A percentile compares a stretch with the other conserved stretches of the same genome.
Conservation (phyloP, 257 asterid genomes). For the Osmanthus fragrans region DNA sequence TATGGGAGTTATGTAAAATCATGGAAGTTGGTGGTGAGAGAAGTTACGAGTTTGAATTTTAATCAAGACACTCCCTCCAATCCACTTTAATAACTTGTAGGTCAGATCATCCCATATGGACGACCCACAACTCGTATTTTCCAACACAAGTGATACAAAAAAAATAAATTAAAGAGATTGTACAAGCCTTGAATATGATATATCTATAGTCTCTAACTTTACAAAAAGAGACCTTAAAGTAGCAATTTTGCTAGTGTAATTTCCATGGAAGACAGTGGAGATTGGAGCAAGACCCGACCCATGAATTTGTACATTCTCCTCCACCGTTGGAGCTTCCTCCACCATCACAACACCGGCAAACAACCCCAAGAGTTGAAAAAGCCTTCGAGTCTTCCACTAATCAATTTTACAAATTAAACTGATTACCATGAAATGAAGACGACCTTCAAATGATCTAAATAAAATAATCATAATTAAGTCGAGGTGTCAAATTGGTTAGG, state of each 20-base stretch:
- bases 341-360: constrained; percentile 44
- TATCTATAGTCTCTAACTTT: too few species aligned
- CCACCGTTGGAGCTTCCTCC: neutral
- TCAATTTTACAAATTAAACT: neutral
- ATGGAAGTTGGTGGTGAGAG: too few species aligned
- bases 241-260: neutral
- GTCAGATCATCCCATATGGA: too few species aligned
- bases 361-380: constrained; percentile 34
- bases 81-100: too few species aligned
- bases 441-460: neutral
- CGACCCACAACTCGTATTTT: too few species aligned
- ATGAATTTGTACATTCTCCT: constrained; percentile 27
- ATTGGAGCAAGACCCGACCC: constrained; percentile 41
- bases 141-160: too few species aligned
- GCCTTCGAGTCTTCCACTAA: constrained; percentile 4
- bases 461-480: neutral
- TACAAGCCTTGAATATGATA: too few species aligned
- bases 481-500: neutral
- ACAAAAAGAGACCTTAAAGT: too few species aligned
- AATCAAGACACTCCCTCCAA: too few species aligned
- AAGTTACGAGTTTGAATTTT: too few species aligned
- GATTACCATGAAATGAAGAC: neutral
- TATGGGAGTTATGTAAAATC: too few species aligned
- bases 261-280: constrained; percentile 43
- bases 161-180: too few species aligned